Base-by-base conservation (phyloP, 2,329 filamentous ascomycete species). In the Fusarium redolens region DNA sequence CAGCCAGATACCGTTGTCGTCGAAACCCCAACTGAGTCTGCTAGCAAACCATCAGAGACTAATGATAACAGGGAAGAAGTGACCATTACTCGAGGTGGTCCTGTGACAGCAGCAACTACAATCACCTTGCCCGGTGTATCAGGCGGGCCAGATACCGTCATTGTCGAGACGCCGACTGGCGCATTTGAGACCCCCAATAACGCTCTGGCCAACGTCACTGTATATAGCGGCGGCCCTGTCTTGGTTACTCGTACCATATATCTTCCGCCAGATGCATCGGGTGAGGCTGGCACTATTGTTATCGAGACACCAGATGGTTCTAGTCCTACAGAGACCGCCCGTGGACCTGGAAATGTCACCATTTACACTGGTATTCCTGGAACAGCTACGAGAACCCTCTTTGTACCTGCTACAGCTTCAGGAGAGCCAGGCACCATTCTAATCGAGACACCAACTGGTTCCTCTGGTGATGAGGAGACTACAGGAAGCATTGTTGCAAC, bases 211-310 rank as follows among this genome's bases (percentile, higher is more conserved):
- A 69, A 69, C 4, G 52, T 69, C 20, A 69, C 67, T 3, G 35
- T 64, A 28, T 68, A 50, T n/a, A 61, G 63, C 3, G 47, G 62
- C 4, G 63, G 55, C 1, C 41, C 65, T 15, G 35, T 48, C 41
- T 47, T 33, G 4, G 52, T 11, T 5, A 59, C 60, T 1, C 52
- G 52, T 6, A 68, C 54, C 13, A 54, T 66, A 1, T 68, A 54
- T 28, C 11, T 68, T 1, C 37, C 30, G 4, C 44, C 56, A 12
- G 14, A 11, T 3, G 35, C 22, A 22, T 63, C 51, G 14, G 25
- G 45, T 2, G 35, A 67, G n/a, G 54, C 64, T 12, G 66, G 66
- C 1, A 69, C 66, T 20, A 20, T 69, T 5, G 25, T 68, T 9
- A 64, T 69, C 15, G 38, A 45, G 3, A 59, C 25, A 8, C 57